Evolutionary conservation across 306 rosid genomes (phyloP), one percentile per base, ranked within the genome.

Genomic region (Prunus padus): DNA sequence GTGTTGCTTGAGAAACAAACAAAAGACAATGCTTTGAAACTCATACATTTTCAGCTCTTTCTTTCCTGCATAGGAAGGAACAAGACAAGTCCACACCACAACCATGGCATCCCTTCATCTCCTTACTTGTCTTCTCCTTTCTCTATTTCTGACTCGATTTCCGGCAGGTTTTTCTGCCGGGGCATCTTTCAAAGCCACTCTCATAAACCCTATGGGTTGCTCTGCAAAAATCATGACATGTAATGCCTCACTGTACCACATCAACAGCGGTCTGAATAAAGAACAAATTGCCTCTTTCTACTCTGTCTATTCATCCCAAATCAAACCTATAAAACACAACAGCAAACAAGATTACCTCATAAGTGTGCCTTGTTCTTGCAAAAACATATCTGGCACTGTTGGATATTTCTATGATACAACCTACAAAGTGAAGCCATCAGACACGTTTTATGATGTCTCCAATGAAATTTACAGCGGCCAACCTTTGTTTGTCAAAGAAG

Each of bases 331-430:
- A 69, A 54, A 0, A 19, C 76, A 51, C 52, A 61, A 37, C 14
- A 52, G 51, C 1, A 82, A 54, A 15, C 63, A 83, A 46, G 90
- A 93, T 77, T 84, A 86, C 85, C 91, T 91, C 47, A 31, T 93
- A 62, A 65, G 54, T 7, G 87, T 86, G 3, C 94, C 96, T 63
- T 93, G 98, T 77, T 75, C 94, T 26, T 91, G 97, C 87, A 73
- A 50, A 33, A 56, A 79, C 74, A 60, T 66, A 19, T 59, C 10
- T 8, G 83, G 76, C 5, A 81, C 78, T 62, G 23, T 14, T 1
- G 97, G 88, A 9, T 91, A 86, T 77, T 89, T 88, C 81, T 85
- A 91, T 69, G 79, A 88, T 5, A 81, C 91, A 59, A 44, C 26
- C 61, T 91, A 88, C 86, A 67, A 0, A 8, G 90, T 84, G 67